Percentiles rank a stretch among this genome's conserved stretches.
These are phyloP conservation scores for Vigna mungo DNA, from an alignment of 306 rosid genomes.

Conservation along the genomic window DNA sequence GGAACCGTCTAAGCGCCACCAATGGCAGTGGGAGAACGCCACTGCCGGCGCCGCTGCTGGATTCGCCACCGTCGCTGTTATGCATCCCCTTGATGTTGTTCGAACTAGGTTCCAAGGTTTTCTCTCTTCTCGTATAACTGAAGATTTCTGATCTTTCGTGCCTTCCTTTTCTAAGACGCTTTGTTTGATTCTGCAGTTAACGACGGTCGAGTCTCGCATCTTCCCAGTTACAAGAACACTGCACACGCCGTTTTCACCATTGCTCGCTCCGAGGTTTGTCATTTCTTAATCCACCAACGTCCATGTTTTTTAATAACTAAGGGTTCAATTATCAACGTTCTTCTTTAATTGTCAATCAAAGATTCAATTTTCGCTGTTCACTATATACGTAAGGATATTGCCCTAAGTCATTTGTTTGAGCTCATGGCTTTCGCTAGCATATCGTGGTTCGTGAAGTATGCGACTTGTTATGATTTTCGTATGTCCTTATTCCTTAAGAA, in stretches of 20 bases:
- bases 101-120: slow-evolving; percentile 95
- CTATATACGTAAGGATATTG: background rate
- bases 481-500: background rate
- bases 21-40: slow-evolving; percentile 91
- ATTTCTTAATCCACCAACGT: background rate
- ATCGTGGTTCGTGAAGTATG: background rate
- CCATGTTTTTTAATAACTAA: background rate
- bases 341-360: background rate
- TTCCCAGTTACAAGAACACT: slow-evolving; percentile 85
- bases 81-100: slow-evolving; percentile 96
- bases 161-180: background rate
- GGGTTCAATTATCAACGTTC: background rate
- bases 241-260: slow-evolving; percentile 82
- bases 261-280: slow-evolving; percentile 86
- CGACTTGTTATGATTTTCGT: slow-evolving; percentile 4
- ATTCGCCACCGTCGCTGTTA: slow-evolving; percentile 76
- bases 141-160: background rate
- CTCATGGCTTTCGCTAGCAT: background rate
- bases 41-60: slow-evolving; percentile 88
- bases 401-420: background rate
- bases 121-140: background rate
- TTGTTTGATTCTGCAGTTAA: slow-evolving; percentile 59
- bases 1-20: slow-evolving; percentile 40
- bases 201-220: slow-evolving; percentile 78
- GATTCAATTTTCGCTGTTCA: background rate